A percentile compares a stretch with the other conserved stretches of the same genome.
Evolutionary conservation across 2,329 filamentous ascomycete species (phyloP).

Genomic region (Macrophomina tecta): DNA sequence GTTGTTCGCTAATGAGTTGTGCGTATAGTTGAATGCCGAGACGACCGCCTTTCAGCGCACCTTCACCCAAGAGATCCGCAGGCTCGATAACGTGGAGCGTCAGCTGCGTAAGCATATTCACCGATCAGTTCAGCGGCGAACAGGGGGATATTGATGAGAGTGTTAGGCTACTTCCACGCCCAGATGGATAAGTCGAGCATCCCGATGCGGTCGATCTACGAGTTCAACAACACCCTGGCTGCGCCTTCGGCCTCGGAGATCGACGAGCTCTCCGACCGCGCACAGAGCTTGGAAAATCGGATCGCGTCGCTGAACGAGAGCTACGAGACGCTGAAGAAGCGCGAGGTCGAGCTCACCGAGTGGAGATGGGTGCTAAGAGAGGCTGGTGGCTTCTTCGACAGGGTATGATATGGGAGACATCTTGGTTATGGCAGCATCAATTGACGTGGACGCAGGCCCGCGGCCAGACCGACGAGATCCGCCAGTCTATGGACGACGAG

Average conservation of each 20-base stretch:
- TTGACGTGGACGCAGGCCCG: conserved; percentile 64
- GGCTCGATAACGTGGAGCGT: conserved; percentile 96
- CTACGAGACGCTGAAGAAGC: conserved; percentile 97
- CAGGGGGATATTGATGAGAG: conserved; percentile 5
- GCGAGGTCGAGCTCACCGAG: conserved; percentile 94
- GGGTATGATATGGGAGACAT: conserved; percentile 48
- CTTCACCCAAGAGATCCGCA: conserved; percentile 96
- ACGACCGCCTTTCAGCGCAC: conserved; percentile 95
- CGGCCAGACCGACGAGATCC: conserved; percentile 95
- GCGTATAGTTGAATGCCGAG: conserved; percentile 81
- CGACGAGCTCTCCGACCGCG: conserved; percentile 90
- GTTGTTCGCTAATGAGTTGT: neutral
- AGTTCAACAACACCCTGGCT: conserved; percentile 85
- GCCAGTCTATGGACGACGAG: conserved; percentile 82
- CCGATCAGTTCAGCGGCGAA: conserved; percentile 1
- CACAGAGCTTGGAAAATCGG: conserved; percentile 89
- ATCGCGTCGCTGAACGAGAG: conserved; percentile 93
- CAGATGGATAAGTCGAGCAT: conserved; percentile 96
- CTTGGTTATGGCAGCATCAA: neutral
- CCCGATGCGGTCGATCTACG: conserved; percentile 84
- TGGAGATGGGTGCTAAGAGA: conserved; percentile 98
- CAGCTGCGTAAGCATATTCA: conserved; percentile 77
- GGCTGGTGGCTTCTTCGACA: conserved; percentile 96
- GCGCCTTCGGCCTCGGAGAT: conserved; percentile 93
- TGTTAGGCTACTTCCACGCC: conserved; percentile 82